Conservation (phyloP, 2,329 filamentous ascomycete genomes). For the Cercospora janseana region DNA sequence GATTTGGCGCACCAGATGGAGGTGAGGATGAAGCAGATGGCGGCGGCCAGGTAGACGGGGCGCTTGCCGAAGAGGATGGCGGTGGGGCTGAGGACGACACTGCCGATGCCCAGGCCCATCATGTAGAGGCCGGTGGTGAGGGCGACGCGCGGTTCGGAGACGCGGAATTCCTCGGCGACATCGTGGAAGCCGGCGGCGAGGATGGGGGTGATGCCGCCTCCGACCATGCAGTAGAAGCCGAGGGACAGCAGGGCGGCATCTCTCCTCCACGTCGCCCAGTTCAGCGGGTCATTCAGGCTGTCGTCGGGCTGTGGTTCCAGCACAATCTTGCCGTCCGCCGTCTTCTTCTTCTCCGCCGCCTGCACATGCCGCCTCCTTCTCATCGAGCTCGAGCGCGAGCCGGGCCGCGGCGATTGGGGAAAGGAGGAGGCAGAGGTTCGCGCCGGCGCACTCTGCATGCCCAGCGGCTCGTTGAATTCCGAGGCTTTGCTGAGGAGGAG, state of each 20-base stretch:
- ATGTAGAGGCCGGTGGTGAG: constrained; percentile 91
- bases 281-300: constrained; percentile 83
- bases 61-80: constrained; percentile 89
- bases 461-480: constrained; percentile 62
- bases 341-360: constrained; percentile 64
- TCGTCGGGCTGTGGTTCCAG: constrained; percentile 91
- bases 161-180: constrained; percentile 65
- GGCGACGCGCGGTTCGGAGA: constrained; percentile 71
- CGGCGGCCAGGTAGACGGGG: constrained; percentile 78
- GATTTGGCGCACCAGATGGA: constrained; percentile 85
- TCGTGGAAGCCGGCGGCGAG: constrained; percentile 86
- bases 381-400: constrained; percentile 18
- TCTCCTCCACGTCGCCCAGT: constrained; percentile 81
- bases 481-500: constrained; percentile 56
- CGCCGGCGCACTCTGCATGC: constrained; percentile 62
- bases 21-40: constrained; percentile 72
- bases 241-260: constrained; percentile 77
- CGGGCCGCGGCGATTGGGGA: constrained; percentile 39
- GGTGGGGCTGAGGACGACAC: constrained; percentile 80
- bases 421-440: constrained; percentile 57
- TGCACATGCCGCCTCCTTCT: constrained; percentile 16
- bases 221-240: constrained; percentile 89
- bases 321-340: constrained; percentile 77
- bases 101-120: constrained; percentile 85
- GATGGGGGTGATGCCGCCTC: constrained; percentile 87